Conservation (phyloP, 148 eudicot genomes). For the Chenopodium formosanum region DNA sequence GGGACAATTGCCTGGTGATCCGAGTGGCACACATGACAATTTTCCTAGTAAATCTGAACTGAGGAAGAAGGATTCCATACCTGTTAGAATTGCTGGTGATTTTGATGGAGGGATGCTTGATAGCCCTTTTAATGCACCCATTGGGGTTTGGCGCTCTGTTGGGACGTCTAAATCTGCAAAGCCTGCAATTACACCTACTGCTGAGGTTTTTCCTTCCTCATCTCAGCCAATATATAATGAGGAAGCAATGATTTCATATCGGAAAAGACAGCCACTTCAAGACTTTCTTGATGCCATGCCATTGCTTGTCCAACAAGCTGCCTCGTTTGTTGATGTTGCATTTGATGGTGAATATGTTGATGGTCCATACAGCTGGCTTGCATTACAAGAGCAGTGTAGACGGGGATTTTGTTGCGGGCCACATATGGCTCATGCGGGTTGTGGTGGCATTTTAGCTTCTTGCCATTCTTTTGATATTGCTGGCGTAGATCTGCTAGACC, state of each 20-base stretch:
- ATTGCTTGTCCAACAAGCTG: slow-evolving; percentile 91
- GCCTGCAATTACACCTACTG: slow-evolving; percentile 39
- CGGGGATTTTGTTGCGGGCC: slow-evolving; percentile 97
- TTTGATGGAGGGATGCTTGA: slow-evolving; percentile 67
- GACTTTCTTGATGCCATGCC: slow-evolving; percentile 85
- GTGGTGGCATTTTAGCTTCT: slow-evolving; percentile 95
- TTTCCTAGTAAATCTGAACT: slow-evolving; percentile 57
- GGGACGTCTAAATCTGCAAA: slow-evolving; percentile 71
- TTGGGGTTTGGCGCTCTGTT: slow-evolving; percentile 98
- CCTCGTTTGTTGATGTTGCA: slow-evolving; percentile 93
- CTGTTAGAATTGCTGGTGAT: slow-evolving; percentile 92
- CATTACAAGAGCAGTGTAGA: slow-evolving; percentile 86
- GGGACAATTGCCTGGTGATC: slow-evolving; percentile 55
- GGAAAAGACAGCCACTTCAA: slow-evolving; percentile 73
- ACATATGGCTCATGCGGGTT: slow-evolving; percentile 88
- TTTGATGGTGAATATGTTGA: slow-evolving; percentile 89
- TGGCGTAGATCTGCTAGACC: slow-evolving; percentile 85
- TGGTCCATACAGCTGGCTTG: slow-evolving; percentile 96
- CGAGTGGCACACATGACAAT: slow-evolving; percentile 49
- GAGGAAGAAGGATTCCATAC: slow-evolving; percentile 80
- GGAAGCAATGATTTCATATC: slow-evolving; percentile 62
- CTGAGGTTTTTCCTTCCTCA: slow-evolving; percentile 48
- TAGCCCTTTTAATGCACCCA: slow-evolving; percentile 68
- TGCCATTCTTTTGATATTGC: slow-evolving; percentile 91
- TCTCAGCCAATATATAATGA: slow-evolving; percentile 58